A percentile compares a stretch with the other conserved stretches of the same genome.
Evolutionary conservation across 1,284 basidiomycete species (phyloP).

Genomic region (Peniophora sp.): DNA sequence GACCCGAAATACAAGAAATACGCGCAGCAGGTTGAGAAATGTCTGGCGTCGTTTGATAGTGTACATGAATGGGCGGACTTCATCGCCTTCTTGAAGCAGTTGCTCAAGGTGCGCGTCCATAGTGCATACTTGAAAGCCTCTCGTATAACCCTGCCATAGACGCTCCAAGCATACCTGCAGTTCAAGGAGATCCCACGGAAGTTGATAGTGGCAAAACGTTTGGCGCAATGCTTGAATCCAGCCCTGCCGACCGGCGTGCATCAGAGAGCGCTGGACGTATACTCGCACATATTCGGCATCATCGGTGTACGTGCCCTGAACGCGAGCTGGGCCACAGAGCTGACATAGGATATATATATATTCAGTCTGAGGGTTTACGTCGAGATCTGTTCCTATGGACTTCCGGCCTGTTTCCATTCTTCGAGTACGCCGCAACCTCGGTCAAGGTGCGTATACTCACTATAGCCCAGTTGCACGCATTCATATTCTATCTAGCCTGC

Average conservation of each 20-base stretch:
- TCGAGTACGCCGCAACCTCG: slow-evolving; percentile 94
- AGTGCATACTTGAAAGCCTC: slow-evolving; percentile 2
- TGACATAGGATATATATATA: neutral
- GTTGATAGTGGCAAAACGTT: slow-evolving; percentile 88
- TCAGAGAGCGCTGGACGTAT: slow-evolving; percentile 93
- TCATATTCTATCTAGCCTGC: slow-evolving; percentile 49
- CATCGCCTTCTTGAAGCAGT: slow-evolving; percentile 91
- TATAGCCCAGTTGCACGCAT: neutral
- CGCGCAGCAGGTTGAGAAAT: slow-evolving; percentile 84
- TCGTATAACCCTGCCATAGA: slow-evolving; percentile 39
- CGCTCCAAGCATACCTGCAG: slow-evolving; percentile 84
- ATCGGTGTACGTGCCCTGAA: slow-evolving; percentile 62
- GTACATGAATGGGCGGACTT: slow-evolving; percentile 99
- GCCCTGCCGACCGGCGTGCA: slow-evolving; percentile 96
- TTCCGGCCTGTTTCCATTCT: slow-evolving; percentile 95
- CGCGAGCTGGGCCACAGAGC: neutral
- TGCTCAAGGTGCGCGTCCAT: slow-evolving; percentile 71
- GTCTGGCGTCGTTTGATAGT: slow-evolving; percentile 88
- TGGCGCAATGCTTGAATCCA: slow-evolving; percentile 95
- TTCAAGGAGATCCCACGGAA: slow-evolving; percentile 96
- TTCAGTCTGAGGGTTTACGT: slow-evolving; percentile 78
- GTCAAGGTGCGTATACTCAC: slow-evolving; percentile 56
- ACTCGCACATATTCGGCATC: slow-evolving; percentile 83
- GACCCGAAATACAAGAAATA: slow-evolving; percentile 99
- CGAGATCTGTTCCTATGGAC: slow-evolving; percentile 93